Base-by-base conservation (phyloP, 176 grass and related monocot species). In the Carex cristatella region DNA sequence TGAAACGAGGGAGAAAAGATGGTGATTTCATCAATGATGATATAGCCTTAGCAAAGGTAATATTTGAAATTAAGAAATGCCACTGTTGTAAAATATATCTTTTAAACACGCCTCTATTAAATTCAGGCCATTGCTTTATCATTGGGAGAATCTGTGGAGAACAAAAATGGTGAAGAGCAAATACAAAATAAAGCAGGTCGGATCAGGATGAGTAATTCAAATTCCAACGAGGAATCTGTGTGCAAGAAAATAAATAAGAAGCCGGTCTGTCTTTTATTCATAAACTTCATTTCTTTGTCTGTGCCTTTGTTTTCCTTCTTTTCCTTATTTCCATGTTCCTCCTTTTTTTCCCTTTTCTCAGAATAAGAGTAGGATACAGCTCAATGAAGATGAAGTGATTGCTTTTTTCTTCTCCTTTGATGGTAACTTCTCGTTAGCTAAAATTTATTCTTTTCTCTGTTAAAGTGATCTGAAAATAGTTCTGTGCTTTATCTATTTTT, bases 381-480 rank as follows among this genome's bases (percentile, higher is more conserved):
- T 98, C 73, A 89, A 83, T 81, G 96, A 98, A 85, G 96, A 98
- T 91, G 91, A 98, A 84, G 87, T 95, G 83, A 65, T 94, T 82
- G 61, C 83, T 60, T 94, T 92, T 84, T 98, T 98, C 92, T 98
- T 95, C 74, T 90, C 93, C 63, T 95, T 98, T 84, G 96, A 95
- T 55, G 96, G 93, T 98, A 88, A 42, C 51, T 86, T 30, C 46
- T 86, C 84, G 56, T 73, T 69, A 71, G 82, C 37, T 33, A 16
- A 35, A 74, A 44, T 40, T 14, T 14, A 69, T 13, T 70, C 5
- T 84, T 79, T 27, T 78, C 11, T 75, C n/a, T 60, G 73, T 30
- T 19, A 15, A 46, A 12, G 38, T 88, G 42, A 32, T 74, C 48
- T 87, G 11, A 60, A 73, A 59, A 7, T 40, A 48, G 6, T 14